phyloP scores from a whole-genome alignment of 176 grass and related monocot genomes.

The Metroxylon sagu region DNA sequence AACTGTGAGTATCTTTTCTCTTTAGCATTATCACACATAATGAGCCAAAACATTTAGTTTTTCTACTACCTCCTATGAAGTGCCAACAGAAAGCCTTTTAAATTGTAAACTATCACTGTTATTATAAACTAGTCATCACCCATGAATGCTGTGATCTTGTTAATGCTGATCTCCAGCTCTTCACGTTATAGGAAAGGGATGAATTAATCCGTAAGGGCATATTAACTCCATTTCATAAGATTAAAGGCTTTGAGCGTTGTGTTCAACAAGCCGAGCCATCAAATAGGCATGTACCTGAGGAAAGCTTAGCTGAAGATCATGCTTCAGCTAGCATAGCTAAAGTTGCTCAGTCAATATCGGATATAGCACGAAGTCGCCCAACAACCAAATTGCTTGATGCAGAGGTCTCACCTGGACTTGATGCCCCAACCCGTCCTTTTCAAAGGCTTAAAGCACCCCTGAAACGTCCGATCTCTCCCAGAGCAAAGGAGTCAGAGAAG shows the following conservation, averaged over 20 bases:
- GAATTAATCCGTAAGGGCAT: conserved; percentile 77
- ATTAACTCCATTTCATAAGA: conserved; percentile 85
- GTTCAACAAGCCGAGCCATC: conserved; percentile 43
- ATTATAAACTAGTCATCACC: no score
- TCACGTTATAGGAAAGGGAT: conserved; percentile 62
- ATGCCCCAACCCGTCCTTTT: conserved; percentile 78
- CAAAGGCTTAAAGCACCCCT: conserved; percentile 55
- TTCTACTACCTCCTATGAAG: no score
- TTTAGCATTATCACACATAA: no score
- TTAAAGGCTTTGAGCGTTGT: conserved; percentile 82
- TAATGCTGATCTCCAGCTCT: conserved; percentile 15
- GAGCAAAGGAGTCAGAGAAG: conserved; percentile 36
- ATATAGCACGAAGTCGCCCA: conserved; percentile 47
- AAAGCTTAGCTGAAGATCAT: conserved; percentile 23
- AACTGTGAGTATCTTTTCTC: conserved; percentile 42
- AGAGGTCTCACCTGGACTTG: conserved; percentile 54
- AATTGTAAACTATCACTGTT: no score
- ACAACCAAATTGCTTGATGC: conserved; percentile 74
- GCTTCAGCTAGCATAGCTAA: conserved; percentile 64
- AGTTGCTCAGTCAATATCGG: conserved; percentile 47
- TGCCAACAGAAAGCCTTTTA: no score
- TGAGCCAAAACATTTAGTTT: no score
- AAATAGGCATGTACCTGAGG: conserved; percentile 5
- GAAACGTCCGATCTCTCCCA: conserved; percentile 36
- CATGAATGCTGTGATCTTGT: no score